Evolutionary conservation across 768 basidiomycete species (phyloP), one percentile per base, ranked within the genome.

Genomic region (Lactifluus piperatus): DNA sequence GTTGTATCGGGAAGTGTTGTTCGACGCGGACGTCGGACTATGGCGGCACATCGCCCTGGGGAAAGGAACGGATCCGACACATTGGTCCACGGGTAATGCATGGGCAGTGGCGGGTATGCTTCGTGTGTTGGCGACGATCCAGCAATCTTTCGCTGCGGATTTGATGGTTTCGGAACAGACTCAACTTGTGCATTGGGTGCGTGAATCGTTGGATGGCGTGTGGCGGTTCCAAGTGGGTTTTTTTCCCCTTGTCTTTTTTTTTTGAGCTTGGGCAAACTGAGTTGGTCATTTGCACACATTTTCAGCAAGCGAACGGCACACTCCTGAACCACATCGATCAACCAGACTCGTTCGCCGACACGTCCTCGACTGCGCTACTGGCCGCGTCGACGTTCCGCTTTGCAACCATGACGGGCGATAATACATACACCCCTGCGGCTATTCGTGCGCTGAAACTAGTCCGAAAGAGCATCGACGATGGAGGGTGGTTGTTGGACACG

Each of bases 41-140:
- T 85, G 83, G 82, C 72, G 72, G 64, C 85, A 85, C 62, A 76
- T 86, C 48, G 69, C 70, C 4, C 66, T 80, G 2, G 83, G 84
- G 0, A 60, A 67, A 18, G 72, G 68, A 62, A 67, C 70, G 39
- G 84, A 85, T 62, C 54, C 66, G 27, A 77, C 75, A 0, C 79
- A 81, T 64, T 85, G 82, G 83, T 77, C 76, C 1, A 83, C 83
- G 55, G 82, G 82, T 2, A 89, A 88, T 58, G 85, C 75, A 0
- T 89, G 87, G 88, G 86, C 85, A 0, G 84, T 83, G 0, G 81
- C 79, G 4, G 84, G 85, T 1, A 82, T 83, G 76, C 69, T 81
- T 20, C 77, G 86, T 3, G 83, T 88, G 2, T 69, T 80, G 6
- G 74, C 76, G 47, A 84, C 82, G 0, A 73, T 85, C 47, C 72